These are phyloP conservation scores for Umbelopsis vinacea DNA, from an alignment of 192 early-diverging fungal species.

Conservation along the genomic window DNA sequence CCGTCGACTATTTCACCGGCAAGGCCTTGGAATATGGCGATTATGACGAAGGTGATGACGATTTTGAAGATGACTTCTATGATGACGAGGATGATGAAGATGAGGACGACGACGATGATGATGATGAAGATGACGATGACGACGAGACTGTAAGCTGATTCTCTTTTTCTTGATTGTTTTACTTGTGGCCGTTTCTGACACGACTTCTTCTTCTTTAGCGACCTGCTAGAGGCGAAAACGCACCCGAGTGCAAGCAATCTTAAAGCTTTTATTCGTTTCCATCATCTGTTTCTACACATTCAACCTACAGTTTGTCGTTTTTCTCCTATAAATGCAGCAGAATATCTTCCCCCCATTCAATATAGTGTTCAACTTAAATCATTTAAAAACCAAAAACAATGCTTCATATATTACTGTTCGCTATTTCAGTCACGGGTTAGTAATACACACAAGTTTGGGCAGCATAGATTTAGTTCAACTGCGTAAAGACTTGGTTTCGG, in stretches of 20 bases:
- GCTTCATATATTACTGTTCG: not conserved
- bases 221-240: slow-evolving; percentile 56
- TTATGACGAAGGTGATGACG: slow-evolving; percentile 55
- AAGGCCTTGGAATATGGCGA: slow-evolving; percentile 91
- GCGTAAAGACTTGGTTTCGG: no score
- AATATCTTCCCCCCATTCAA: slow-evolving; percentile 18
- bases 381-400: not conserved
- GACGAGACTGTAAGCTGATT: slow-evolving; percentile 57
- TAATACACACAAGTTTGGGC: not conserved
- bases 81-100: slow-evolving; percentile 63
- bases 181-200: slow-evolving; percentile 12
- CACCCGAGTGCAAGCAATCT: slow-evolving; percentile 62
- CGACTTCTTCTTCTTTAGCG: slow-evolving; percentile 24
- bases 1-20: slow-evolving; percentile 99
- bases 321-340: slow-evolving; percentile 16
- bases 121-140: slow-evolving; percentile 70
- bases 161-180: not conserved
- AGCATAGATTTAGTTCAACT: no score
- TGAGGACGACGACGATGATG: slow-evolving; percentile 59
- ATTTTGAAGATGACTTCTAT: slow-evolving; percentile 56
- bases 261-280: slow-evolving; percentile 25
- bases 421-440: not conserved
- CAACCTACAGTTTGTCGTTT: slow-evolving; percentile 24
- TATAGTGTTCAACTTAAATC: slow-evolving; percentile 15
- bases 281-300: slow-evolving; percentile 22